Evolutionary conservation across 768 basidiomycete genomes (phyloP).

Genomic region (Naganishia kalamii): DNA sequence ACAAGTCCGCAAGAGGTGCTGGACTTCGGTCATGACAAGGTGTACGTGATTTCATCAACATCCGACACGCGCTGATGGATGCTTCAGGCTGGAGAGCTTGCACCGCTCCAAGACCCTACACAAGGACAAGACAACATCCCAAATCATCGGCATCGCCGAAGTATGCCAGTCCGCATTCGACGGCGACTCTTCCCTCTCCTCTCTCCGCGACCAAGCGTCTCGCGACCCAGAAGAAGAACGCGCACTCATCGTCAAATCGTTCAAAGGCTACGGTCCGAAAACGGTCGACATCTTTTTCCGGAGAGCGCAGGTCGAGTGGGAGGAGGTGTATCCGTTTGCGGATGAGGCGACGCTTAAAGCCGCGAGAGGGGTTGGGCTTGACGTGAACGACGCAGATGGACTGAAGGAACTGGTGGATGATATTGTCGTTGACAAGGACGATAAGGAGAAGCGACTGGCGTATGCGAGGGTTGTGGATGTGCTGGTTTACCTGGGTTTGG

Average conservation of each 20-base stretch:
- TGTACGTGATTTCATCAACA: neutral
- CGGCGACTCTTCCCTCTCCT: neutral
- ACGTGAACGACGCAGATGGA: constrained; percentile 26
- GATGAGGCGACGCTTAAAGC: constrained; percentile 32
- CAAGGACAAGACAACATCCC: constrained; percentile 9
- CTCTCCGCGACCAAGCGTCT: neutral
- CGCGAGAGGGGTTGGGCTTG: constrained; percentile 28
- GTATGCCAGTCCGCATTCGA: neutral
- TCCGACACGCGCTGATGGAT: neutral
- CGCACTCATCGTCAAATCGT: constrained; percentile 19
- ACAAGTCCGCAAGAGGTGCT: neutral
- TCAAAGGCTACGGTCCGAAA: constrained; percentile 28
- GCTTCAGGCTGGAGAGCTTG: constrained; percentile 1
- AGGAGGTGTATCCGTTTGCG: constrained; percentile 37
- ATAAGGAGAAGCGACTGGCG: constrained; percentile 18
- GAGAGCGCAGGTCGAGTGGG: constrained; percentile 35
- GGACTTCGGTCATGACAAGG: neutral
- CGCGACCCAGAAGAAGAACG: constrained; percentile 31
- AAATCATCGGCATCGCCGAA: constrained; percentile 1
- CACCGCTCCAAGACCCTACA: constrained; percentile 5
- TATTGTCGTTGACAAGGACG: constrained; percentile 1
- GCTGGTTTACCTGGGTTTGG: constrained; percentile 35
- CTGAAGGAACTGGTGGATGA: constrained; percentile 25
- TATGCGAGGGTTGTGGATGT: constrained; percentile 34
- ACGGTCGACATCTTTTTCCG: constrained; percentile 35